Conservation (phyloP, 192 early-diverging fungal genomes). For the Rhizophagus prolifer region DNA sequence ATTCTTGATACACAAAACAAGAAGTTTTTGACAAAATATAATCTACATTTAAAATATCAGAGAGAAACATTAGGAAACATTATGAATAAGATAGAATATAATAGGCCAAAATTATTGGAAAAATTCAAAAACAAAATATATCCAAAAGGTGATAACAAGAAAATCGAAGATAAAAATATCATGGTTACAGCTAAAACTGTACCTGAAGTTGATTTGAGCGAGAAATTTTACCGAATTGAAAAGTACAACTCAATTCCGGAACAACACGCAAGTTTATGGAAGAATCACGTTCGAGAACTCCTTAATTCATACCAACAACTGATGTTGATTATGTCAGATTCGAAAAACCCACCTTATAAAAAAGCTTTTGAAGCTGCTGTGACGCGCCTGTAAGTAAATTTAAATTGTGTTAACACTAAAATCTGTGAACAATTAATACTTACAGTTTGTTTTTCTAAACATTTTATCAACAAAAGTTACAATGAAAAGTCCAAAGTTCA, state of each 20-base stretch:
- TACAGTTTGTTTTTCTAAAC: not conserved
- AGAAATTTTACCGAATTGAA: not conserved
- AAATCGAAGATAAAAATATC: not conserved
- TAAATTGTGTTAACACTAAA: too few relatives aligned
- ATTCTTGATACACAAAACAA: constrained; percentile 21
- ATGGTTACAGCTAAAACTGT: not conserved
- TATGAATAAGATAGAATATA: not conserved
- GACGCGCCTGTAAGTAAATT: constrained; percentile 8
- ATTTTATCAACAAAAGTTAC: not conserved
- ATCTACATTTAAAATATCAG: not conserved
- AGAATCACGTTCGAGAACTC: not conserved
- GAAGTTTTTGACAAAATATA: constrained; percentile 21
- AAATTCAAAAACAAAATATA: not conserved
- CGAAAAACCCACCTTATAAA: constrained; percentile 25
- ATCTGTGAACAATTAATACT: too few relatives aligned
- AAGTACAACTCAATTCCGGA: constrained; percentile 9
- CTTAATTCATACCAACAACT: constrained; percentile 1
- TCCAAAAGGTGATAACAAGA: not conserved
- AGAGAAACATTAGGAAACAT: not conserved
- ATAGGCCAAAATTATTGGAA: constrained; percentile 8
- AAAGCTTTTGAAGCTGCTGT: constrained; percentile 26
- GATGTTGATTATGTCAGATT: not conserved
- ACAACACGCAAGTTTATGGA: not conserved
- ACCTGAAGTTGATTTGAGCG: not conserved
- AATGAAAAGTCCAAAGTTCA: not conserved